Evolutionary conservation across 208 protist species (phyloP).

Genomic region (Naegleria gruberi): DNA sequence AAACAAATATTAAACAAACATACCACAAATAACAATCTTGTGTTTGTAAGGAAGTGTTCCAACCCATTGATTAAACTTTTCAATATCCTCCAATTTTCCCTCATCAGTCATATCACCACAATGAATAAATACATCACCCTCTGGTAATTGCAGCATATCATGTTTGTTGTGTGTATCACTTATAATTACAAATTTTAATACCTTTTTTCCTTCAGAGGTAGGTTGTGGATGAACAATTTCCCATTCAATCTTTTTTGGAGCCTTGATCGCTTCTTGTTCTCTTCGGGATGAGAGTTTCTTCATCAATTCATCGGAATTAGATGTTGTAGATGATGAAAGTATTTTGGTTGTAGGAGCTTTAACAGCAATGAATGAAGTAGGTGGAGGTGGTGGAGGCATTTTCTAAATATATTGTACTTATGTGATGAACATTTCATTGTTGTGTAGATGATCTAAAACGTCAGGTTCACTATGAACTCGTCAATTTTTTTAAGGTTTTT

Average conservation of each 20-base stretch:
- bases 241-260: background rate
- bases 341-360: no score
- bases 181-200: background rate
- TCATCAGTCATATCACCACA: constrained; percentile 32
- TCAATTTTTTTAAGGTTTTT: no score
- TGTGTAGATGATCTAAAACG: no score
- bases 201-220: background rate
- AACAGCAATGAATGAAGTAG: no score
- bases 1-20: background rate
- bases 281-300: background rate
- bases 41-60: constrained; percentile 29
- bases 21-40: constrained; percentile 37
- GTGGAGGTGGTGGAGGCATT: no score
- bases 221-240: background rate
- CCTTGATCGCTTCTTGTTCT: background rate
- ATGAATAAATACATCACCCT: constrained; percentile 37
- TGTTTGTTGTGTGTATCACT: constrained; percentile 1
- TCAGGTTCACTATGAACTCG: no score
- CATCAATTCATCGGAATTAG: background rate
- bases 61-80: constrained; percentile 35
- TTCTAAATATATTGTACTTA: no score
- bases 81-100: constrained; percentile 19
- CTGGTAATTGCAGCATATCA: constrained; percentile 18
- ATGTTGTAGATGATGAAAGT: background rate
- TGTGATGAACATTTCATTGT: no score